Percentiles rank a stretch among this genome's conserved stretches.
Conservation (phyloP, 768 basidiomycete species). For the Tricholoma flavovirens region DNA sequence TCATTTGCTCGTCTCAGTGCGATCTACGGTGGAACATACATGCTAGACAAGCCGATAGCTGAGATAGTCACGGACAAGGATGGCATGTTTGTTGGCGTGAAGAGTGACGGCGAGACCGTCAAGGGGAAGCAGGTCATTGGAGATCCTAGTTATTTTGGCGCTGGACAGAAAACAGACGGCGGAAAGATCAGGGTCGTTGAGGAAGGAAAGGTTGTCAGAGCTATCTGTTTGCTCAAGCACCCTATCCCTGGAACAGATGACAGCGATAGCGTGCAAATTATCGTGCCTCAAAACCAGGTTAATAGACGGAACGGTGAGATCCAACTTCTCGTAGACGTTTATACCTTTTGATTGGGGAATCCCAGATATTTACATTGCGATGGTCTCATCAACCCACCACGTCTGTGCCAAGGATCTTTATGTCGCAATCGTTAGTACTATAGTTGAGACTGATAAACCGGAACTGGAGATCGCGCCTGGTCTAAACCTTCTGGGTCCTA, state of each 20-base stretch:
- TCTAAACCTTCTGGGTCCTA: conserved; percentile 84
- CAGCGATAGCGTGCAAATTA: conserved; percentile 91
- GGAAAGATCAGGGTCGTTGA: conserved; percentile 88
- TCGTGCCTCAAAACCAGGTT: conserved; percentile 99
- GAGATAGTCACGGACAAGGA: conserved; percentile 80
- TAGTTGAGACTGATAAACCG: conserved; percentile 91
- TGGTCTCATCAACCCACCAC: conserved; percentile 95
- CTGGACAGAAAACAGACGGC: conserved; percentile 52
- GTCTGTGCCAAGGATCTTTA: conserved; percentile 95
- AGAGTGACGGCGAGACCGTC: conserved; percentile 83
- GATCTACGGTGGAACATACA: conserved; percentile 99
- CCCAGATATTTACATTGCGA: conserved; percentile 96
- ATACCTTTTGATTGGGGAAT: background rate
- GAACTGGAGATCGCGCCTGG: conserved; percentile 92
- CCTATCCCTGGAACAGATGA: conserved; percentile 97
- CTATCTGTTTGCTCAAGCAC: conserved; percentile 97
- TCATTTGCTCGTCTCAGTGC: conserved; percentile 97
- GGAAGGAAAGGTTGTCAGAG: conserved; percentile 90
- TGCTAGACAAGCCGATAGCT: conserved; percentile 95
- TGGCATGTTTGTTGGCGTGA: conserved; percentile 92
- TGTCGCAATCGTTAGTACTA: conserved; percentile 96
- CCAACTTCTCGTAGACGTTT: background rate
- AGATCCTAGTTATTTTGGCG: conserved; percentile 95
- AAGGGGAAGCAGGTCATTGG: conserved; percentile 98
- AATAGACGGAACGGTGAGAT: conserved; percentile 80